These are phyloP conservation scores for Clonostachys rhizophaga DNA, from an alignment of 2,329 filamentous ascomycete genomes.

Conservation along the genomic window DNA sequence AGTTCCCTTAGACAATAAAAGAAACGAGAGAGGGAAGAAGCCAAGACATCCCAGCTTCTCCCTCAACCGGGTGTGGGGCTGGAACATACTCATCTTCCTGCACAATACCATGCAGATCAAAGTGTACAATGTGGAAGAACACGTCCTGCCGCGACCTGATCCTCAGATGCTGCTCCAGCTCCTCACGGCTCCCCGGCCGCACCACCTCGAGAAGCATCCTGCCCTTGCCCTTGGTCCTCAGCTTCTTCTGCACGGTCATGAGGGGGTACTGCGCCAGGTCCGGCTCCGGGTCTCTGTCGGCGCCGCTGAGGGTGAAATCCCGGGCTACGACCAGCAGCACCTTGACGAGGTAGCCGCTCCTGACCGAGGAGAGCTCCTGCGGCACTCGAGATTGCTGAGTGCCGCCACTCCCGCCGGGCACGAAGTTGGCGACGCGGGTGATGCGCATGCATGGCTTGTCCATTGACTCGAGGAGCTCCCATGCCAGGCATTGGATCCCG, in stretches of 20 bases:
- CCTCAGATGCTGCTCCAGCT: conserved; percentile 13
- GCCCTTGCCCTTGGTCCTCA: conserved; percentile 5
- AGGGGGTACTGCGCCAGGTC: conserved; percentile 19
- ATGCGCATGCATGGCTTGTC: conserved; percentile 10
- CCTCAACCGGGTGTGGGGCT: background rate
- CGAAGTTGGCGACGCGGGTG: conserved; percentile 15
- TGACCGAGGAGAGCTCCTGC: conserved; percentile 9
- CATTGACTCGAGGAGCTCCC: conserved; percentile 17
- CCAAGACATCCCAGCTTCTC: no score
- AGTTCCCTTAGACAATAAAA: background rate
- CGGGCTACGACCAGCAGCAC: conserved; percentile 18
- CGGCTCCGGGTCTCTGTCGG: conserved; percentile 17
- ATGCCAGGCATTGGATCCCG: conserved; percentile 17
- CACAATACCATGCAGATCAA: conserved; percentile 18
- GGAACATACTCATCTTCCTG: conserved; percentile 13
- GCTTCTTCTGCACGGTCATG: conserved; percentile 18
- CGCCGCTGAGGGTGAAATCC: conserved; percentile 14
- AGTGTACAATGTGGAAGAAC: conserved; percentile 17
- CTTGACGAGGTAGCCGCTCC: conserved; percentile 10
- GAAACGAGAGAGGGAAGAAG: no score
- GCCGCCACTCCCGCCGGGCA: background rate
- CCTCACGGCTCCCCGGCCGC: conserved; percentile 14
- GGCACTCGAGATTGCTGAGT: background rate
- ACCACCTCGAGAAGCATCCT: conserved; percentile 15
- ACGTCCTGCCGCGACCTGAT: conserved; percentile 11